phyloP scores from a whole-genome alignment of 179 eudicot genomes.

The Monotropa hypopitys region DNA sequence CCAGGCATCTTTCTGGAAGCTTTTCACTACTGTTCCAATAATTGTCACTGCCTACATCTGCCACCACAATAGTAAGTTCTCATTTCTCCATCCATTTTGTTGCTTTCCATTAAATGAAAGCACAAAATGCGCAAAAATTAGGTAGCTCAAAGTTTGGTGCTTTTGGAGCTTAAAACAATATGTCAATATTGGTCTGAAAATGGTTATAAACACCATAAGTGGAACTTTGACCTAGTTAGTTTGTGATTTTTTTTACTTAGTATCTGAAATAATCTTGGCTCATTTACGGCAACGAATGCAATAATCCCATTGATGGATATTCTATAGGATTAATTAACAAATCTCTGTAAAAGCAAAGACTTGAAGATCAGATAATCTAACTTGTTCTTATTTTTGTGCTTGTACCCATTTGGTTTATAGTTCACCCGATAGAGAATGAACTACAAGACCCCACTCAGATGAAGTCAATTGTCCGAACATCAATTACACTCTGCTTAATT shows the following conservation, averaged over 20 bases:
- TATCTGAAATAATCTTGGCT: neutral
- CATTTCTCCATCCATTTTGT: neutral
- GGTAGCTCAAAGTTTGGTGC: neutral
- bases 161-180: neutral
- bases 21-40: conserved; percentile 67
- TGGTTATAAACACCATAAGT: neutral
- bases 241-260: neutral
- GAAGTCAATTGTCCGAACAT: conserved; percentile 58
- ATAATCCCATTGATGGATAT: neutral
- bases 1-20: conserved; percentile 70
- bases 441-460: conserved; percentile 53
- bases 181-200: neutral
- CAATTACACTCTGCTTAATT: conserved; percentile 43
- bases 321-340: neutral
- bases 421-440: conserved; percentile 80
- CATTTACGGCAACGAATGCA: neutral
- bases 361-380: neutral
- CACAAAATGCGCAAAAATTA: neutral
- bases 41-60: conserved; percentile 79
- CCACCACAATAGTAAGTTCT: conserved; percentile 60
- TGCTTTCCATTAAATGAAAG: neutral
- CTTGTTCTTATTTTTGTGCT: neutral
- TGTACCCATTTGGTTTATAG: conserved; percentile 22
- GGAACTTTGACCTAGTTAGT: neutral
- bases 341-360: neutral